Evolutionary conservation across 768 basidiomycete species (phyloP).

Genomic region (Kwoniella sp.): DNA sequence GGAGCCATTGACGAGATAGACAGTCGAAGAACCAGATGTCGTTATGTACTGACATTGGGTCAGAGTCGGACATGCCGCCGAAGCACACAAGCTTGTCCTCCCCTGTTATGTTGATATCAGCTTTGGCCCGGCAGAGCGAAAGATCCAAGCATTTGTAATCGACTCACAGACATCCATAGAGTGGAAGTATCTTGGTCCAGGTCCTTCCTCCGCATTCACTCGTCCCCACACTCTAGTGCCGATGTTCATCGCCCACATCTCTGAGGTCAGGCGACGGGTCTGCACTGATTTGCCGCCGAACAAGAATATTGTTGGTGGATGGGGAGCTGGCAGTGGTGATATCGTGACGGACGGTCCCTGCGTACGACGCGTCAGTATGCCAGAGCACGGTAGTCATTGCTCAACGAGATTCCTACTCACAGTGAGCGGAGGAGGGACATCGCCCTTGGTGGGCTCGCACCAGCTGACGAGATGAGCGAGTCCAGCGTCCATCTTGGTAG

Average conservation of each 20-base stretch:
- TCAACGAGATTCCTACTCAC: slow-evolving; percentile 29
- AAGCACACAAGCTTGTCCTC: slow-evolving; percentile 88
- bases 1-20: slow-evolving; percentile 70
- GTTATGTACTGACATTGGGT: slow-evolving; percentile 76
- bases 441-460: slow-evolving; percentile 47
- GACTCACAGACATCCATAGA: slow-evolving; percentile 72
- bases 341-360: slow-evolving; percentile 52
- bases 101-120: slow-evolving; percentile 58
- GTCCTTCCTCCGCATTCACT: slow-evolving; percentile 62
- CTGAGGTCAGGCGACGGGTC: slow-evolving; percentile 82
- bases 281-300: slow-evolving; percentile 80
- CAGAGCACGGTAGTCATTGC: background rate
- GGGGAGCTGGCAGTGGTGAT: slow-evolving; percentile 37
- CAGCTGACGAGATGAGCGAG: slow-evolving; percentile 48
- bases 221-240: slow-evolving; percentile 78
- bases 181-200: slow-evolving; percentile 91
- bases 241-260: slow-evolving; percentile 88
- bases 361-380: background rate
- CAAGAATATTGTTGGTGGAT: slow-evolving; percentile 47
- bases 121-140: background rate
- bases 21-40: slow-evolving; percentile 91
- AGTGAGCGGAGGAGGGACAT: slow-evolving; percentile 50
- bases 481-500: slow-evolving; percentile 41
- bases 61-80: slow-evolving; percentile 87
- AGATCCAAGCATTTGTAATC: background rate